Evolutionary conservation across 169 alveolate genomes (phyloP), one percentile per base, ranked within the genome.

Genomic region (Theileria annulata): DNA sequence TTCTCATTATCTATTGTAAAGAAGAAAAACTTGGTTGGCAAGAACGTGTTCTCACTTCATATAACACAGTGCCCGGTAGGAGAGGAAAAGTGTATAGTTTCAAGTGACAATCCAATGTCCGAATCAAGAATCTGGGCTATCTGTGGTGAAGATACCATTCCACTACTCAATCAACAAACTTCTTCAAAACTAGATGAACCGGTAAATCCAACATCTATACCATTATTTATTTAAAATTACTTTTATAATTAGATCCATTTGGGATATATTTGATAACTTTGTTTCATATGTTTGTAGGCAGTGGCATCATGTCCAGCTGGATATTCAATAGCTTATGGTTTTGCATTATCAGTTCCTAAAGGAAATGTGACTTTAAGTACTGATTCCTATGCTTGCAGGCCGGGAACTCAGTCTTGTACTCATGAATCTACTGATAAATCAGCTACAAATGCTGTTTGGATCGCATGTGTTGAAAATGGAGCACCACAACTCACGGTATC

Each of bases 61-160:
- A 62, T 90, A 3, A 51, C 86, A 42, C 75, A 71, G 35, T 90
- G 94, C 63, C 91, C 88, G 28, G 88, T 85, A 13, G 82, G 91
- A 76, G 86, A 93, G 33, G 95, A 92, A 71, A 91, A 92, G 68
- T 92, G 95, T 64, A 77, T 88, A 54, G 95, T 88, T 6, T 51
- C 75, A 25, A 91, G 79, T 13, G 74, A 62, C 6, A 67, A 60
- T 13, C 80, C 59, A 25, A 80, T 84, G 66, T 66, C 86, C 6
- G 93, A 92, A 56, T 92, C 72, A 19, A 87, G 94, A 30, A 88
- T 92, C 23, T 92, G 88, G 90, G 91, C 67, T 19, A 69, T 90
- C 58, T 93, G 96, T 64, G 91, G 94, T 3, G 63, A 67, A 48
- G 91, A 90, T 33, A 79, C 94, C 30, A 47, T 87, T 23, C 89